Conservation (phyloP, 306 rosid genomes). For the Cicer arietinum region DNA sequence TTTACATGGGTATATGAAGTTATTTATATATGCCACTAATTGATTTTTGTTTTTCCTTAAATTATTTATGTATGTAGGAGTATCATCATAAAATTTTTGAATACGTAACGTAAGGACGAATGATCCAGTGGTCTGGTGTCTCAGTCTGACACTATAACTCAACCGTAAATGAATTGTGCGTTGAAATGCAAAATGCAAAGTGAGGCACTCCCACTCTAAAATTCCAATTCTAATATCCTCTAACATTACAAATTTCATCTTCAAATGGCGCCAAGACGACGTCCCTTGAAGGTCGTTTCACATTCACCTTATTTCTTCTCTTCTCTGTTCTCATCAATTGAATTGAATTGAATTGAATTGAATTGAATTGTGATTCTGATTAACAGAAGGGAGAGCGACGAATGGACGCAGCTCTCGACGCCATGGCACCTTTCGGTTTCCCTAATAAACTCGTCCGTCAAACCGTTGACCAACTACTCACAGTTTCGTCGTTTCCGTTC, state of each 20-base stretch:
- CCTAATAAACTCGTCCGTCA: conserved; percentile 35
- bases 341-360: neutral
- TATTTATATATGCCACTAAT: too few species aligned
- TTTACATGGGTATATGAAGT: too few species aligned
- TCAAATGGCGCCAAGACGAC: conserved; percentile 27
- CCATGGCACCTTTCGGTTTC: conserved; percentile 58
- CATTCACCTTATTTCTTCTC: neutral
- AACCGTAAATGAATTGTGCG: too few species aligned
- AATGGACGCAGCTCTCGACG: conserved; percentile 67
- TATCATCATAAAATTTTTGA: too few species aligned
- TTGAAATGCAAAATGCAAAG: neutral
- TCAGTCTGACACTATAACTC: too few species aligned
- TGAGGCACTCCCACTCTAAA: neutral
- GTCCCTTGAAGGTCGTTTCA: neutral
- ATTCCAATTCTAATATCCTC: neutral
- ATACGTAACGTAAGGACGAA: too few species aligned
- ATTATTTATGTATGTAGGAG: too few species aligned
- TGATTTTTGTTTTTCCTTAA: too few species aligned
- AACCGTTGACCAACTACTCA: conserved; percentile 50
- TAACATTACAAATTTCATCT: neutral
- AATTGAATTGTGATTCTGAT: neutral
- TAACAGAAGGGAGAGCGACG: conserved; percentile 43
- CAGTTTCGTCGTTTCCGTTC: conserved; percentile 18
- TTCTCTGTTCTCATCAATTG: neutral
- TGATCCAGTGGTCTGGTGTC: too few species aligned